These are phyloP conservation scores for Stellera chamaejasme DNA, from an alignment of 345 rosid genomes.

Conservation along the genomic window DNA sequence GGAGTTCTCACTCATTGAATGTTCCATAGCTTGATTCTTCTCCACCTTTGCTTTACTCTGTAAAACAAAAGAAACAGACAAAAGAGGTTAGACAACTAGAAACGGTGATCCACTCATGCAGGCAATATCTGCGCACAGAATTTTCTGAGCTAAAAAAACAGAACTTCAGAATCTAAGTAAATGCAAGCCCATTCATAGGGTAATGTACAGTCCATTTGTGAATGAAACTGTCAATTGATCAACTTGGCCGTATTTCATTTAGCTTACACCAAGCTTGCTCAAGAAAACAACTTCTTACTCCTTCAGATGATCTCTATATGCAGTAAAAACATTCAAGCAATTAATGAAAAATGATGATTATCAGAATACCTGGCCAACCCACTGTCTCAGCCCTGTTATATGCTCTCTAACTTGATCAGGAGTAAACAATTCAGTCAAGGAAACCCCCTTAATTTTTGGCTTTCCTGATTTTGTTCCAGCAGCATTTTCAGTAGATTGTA, in stretches of 20 bases:
- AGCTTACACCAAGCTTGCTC: too few species aligned
- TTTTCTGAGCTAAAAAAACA: too few species aligned
- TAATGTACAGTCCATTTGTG: not conserved
- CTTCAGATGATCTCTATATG: not conserved
- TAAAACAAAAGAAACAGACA: conserved; percentile 12
- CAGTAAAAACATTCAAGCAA: not conserved
- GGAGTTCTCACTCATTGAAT: conserved; percentile 93
- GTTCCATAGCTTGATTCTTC: conserved; percentile 97
- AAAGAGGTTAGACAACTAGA: not conserved
- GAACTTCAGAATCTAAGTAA: too few species aligned
- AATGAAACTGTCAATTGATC: not conserved
- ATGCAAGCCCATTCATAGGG: not conserved
- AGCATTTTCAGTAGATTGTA: conserved; percentile 37
- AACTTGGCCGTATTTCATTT: not conserved
- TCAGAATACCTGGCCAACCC: conserved; percentile 91
- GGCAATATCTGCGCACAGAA: too few species aligned
- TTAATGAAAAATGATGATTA: too few species aligned
- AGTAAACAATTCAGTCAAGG: conserved; percentile 89
- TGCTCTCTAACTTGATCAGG: conserved; percentile 97
- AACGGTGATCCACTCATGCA: not conserved
- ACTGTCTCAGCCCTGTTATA: conserved; percentile 88
- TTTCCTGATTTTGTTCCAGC: conserved; percentile 70
- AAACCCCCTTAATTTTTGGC: conserved; percentile 94
- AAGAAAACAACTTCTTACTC: not conserved
- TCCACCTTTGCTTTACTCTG: conserved; percentile 98